Conservation (phyloP, 2,329 filamentous ascomycete genomes). For the Chlorencoelia australis region DNA sequence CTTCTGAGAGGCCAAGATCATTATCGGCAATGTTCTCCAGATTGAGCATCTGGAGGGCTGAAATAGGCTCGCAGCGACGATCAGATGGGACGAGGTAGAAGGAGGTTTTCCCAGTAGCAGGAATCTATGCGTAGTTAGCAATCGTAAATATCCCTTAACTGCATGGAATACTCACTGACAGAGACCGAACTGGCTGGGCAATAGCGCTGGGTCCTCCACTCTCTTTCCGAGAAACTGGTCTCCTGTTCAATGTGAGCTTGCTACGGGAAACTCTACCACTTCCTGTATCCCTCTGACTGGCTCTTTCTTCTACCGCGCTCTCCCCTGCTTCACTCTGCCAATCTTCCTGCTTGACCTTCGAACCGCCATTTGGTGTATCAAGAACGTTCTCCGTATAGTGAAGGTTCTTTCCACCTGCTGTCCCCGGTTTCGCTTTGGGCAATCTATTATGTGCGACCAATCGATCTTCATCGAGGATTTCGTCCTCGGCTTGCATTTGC, state of each 20-base stretch:
- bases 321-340: conserved; percentile 73
- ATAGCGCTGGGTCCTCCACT: conserved; percentile 16
- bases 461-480: conserved; percentile 80
- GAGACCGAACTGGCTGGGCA: conserved; percentile 17
- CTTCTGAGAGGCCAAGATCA: conserved; percentile 77
- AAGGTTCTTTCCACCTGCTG: conserved; percentile 75
- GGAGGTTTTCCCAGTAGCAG: conserved; percentile 19
- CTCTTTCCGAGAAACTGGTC: conserved; percentile 28
- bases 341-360: conserved; percentile 21
- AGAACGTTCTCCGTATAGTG: conserved; percentile 90
- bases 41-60: conserved; percentile 77
- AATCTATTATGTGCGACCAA: conserved; percentile 79
- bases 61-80: conserved; percentile 51
- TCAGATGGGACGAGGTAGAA: conserved; percentile 46
- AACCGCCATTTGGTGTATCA: conserved; percentile 40
- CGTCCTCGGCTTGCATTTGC: conserved; percentile 81
- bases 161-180: conserved; percentile 18
- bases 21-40: conserved; percentile 85
- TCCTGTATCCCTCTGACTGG: conserved; percentile 22
- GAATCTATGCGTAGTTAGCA: conserved; percentile 16
- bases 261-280: conserved; percentile 34
- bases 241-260: conserved; percentile 24
- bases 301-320: conserved; percentile 26
- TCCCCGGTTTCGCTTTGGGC: conserved; percentile 50
- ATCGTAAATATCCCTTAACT: not conserved